phyloP scores from a whole-genome alignment of 331 rosid genomes.

The Cucumis variabilis region DNA sequence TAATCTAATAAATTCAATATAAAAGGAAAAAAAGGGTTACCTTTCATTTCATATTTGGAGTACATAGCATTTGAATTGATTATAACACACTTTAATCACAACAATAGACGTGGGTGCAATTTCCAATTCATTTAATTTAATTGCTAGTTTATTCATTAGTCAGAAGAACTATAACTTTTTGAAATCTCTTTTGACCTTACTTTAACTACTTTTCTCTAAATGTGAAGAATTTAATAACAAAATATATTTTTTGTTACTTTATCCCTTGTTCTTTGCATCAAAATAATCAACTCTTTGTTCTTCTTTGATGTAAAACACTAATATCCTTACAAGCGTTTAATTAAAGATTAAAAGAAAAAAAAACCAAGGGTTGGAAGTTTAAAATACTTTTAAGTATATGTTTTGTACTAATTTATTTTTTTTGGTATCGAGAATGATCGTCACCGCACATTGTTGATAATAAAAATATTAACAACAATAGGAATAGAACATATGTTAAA shows the following conservation, averaged over 20 bases:
- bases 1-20: no score
- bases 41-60: background rate
- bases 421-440: background rate
- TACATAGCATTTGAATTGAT: background rate
- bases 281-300: background rate
- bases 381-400: background rate
- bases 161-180: background rate
- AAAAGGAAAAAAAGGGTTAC: no score
- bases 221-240: background rate
- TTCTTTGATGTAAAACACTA: background rate
- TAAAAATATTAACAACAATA: background rate
- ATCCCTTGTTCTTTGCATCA: background rate
- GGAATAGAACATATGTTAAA: no score
- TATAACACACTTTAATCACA: background rate
- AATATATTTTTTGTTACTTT: background rate
- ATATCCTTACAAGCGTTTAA: background rate
- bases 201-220: background rate
- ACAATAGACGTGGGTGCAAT: background rate
- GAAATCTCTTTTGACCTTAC: constrained; percentile 12
- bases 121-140: background rate
- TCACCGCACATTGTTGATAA: background rate
- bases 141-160: background rate
- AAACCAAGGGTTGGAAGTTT: no score
- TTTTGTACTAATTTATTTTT: no score
- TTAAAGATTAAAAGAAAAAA: background rate